Percentiles rank a stretch among this genome's conserved stretches.
phyloP scores from a whole-genome alignment of 371 early-diverging fungal genomes.

The Lichtheimia ramosa region DNA sequence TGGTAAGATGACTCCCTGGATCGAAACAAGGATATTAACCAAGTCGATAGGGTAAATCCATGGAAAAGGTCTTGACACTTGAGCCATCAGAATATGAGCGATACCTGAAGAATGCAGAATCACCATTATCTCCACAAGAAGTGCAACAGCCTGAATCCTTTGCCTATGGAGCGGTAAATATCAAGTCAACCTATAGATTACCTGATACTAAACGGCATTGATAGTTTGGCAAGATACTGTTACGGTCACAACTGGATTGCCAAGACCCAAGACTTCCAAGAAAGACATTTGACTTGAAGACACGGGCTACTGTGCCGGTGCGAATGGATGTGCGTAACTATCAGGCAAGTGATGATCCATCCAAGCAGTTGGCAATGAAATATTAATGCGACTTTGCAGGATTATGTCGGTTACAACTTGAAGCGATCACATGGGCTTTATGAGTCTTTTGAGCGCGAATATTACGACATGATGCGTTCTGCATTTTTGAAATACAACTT shows the following conservation, averaged over 20 bases:
- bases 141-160: slow-evolving; percentile 50
- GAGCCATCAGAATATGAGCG: slow-evolving; percentile 64
- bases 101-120: slow-evolving; percentile 60
- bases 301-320: slow-evolving; percentile 84
- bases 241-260: slow-evolving; percentile 94
- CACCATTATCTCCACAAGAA: slow-evolving; percentile 34
- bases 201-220: background rate
- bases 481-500: slow-evolving; percentile 90
- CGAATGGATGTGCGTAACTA: slow-evolving; percentile 83
- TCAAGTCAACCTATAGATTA: background rate
- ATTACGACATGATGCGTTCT: slow-evolving; percentile 90
- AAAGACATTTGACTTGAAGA: slow-evolving; percentile 91
- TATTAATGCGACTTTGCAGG: slow-evolving; percentile 18
- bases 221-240: slow-evolving; percentile 63
- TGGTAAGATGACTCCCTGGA: slow-evolving; percentile 38
- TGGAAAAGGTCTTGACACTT: slow-evolving; percentile 82
- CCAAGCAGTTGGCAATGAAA: too few relatives aligned
- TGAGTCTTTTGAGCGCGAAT: slow-evolving; percentile 90
- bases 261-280: slow-evolving; percentile 73
- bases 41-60: slow-evolving; percentile 69
- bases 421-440: slow-evolving; percentile 60
- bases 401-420: slow-evolving; percentile 61
- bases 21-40: too few relatives aligned
- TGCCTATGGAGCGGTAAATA: slow-evolving; percentile 46
- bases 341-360: slow-evolving; percentile 34